Evolutionary conservation across 352 stramenopile species (phyloP).

Genomic region (Phytophthora litchii): DNA sequence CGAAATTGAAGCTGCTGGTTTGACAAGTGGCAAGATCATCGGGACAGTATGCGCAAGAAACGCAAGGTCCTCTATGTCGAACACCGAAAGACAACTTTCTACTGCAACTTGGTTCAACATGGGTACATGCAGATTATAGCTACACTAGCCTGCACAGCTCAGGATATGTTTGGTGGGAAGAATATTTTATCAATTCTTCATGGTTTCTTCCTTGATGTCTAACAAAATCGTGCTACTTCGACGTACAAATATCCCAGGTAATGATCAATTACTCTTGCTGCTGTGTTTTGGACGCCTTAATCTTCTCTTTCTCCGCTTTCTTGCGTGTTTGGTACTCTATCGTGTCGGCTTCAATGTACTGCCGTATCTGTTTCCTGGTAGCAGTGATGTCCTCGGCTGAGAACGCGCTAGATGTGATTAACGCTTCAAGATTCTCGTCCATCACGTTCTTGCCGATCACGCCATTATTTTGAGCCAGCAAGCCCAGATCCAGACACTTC

Average conservation of each 20-base stretch:
- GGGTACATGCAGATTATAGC: too few species aligned
- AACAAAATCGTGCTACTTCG: slow-evolving; percentile 9
- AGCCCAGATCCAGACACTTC: slow-evolving; percentile 36
- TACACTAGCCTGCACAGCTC: too few species aligned
- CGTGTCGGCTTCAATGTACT: slow-evolving; percentile 42
- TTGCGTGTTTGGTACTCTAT: slow-evolving; percentile 31
- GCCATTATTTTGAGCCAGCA: slow-evolving; percentile 32
- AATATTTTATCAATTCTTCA: too few species aligned
- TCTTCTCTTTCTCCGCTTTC: slow-evolving; percentile 23
- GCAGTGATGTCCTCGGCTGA: slow-evolving; percentile 44
- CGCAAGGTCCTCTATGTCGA: slow-evolving; percentile 10
- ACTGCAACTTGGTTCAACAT: too few species aligned
- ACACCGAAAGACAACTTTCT: slow-evolving; percentile 22
- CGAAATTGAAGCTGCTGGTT: slow-evolving; percentile 27
- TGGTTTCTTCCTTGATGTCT: not conserved
- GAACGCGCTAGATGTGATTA: slow-evolving; percentile 51
- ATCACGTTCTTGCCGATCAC: slow-evolving; percentile 47
- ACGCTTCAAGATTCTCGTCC: slow-evolving; percentile 42
- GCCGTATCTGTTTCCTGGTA: slow-evolving; percentile 39
- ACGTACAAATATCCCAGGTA: slow-evolving; percentile 4
- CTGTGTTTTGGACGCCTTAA: slow-evolving; percentile 13
- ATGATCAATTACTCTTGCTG: slow-evolving; percentile 6
- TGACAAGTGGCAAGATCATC: slow-evolving; percentile 17
- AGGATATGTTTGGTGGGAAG: too few species aligned
- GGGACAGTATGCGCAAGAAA: slow-evolving; percentile 11